Evolutionary conservation across 371 early-diverging fungal species (phyloP).

Genomic region (Mortierella sp.): DNA sequence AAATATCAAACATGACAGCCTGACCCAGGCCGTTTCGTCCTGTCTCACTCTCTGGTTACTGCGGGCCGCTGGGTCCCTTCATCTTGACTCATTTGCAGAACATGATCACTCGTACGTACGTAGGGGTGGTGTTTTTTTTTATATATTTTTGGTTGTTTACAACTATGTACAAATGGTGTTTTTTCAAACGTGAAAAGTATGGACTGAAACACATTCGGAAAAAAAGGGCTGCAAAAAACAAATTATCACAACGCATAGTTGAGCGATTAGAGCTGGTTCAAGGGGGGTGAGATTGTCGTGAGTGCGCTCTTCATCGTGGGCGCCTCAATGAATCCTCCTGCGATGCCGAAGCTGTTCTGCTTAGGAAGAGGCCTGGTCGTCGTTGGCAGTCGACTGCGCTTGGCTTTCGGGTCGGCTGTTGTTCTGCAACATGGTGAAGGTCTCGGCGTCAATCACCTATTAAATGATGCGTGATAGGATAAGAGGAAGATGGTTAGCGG

Average conservation of each 20-base stretch:
- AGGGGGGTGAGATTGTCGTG: not conserved
- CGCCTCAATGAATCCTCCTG: not conserved
- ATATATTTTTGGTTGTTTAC: not conserved
- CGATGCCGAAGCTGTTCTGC: too few relatives aligned
- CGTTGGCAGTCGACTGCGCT: constrained; percentile 9
- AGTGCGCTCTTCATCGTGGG: not conserved
- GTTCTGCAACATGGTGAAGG: constrained; percentile 44
- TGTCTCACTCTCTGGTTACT: not conserved
- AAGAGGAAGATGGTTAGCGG: not conserved
- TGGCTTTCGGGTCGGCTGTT: constrained; percentile 2
- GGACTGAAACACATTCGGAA: not conserved
- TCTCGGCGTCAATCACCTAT: constrained; percentile 50
- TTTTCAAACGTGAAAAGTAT: not conserved
- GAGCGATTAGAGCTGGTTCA: not conserved
- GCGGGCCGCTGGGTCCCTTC: not conserved
- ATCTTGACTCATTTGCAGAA: not conserved
- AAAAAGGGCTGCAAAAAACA: not conserved
- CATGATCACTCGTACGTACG: not conserved
- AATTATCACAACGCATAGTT: not conserved
- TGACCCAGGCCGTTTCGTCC: not conserved
- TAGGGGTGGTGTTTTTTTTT: not conserved
- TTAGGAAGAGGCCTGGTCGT: constrained; percentile 9
- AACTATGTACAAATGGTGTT: not conserved
- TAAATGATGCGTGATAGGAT: not conserved
- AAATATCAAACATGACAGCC: not conserved